phyloP scores from a whole-genome alignment of 805 yeast species.

The Candida incommunis region DNA sequence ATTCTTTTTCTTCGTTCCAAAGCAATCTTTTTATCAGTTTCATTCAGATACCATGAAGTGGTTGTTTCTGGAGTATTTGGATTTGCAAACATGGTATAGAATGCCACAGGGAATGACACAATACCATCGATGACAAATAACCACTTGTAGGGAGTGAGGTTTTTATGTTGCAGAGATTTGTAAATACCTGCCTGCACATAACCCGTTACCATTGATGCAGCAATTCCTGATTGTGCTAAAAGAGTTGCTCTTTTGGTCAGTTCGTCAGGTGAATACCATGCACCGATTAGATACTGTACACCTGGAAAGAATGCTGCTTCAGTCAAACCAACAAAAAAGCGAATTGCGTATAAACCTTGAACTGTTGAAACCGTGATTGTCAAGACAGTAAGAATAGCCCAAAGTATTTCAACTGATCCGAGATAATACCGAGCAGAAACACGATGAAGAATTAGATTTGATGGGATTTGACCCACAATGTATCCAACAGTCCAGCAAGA shows the following conservation, averaged over 20 bases:
- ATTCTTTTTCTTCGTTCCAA: conserved; percentile 24
- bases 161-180: conserved; percentile 18
- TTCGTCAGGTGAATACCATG: conserved; percentile 20
- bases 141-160: conserved; percentile 29
- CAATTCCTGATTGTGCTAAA: conserved; percentile 17
- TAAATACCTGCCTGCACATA: conserved; percentile 43
- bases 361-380: conserved; percentile 27
- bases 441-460: conserved; percentile 25
- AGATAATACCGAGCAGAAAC: conserved; percentile 31
- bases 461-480: conserved; percentile 37
- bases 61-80: conserved; percentile 35
- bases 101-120: conserved; percentile 29
- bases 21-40: conserved; percentile 29
- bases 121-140: conserved; percentile 34
- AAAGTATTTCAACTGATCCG: conserved; percentile 29
- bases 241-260: conserved; percentile 18
- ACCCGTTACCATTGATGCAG: conserved; percentile 38
- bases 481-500: conserved; percentile 38
- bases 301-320: conserved; percentile 21
- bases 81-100: conserved; percentile 29
- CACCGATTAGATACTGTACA: conserved; percentile 17
- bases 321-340: conserved; percentile 20
- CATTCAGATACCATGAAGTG: conserved; percentile 28
- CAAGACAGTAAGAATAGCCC: conserved; percentile 30
- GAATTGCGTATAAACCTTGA: conserved; percentile 7